phyloP scores from a whole-genome alignment of 2,329 filamentous ascomycete species.

The Coniochaeta sp. region DNA sequence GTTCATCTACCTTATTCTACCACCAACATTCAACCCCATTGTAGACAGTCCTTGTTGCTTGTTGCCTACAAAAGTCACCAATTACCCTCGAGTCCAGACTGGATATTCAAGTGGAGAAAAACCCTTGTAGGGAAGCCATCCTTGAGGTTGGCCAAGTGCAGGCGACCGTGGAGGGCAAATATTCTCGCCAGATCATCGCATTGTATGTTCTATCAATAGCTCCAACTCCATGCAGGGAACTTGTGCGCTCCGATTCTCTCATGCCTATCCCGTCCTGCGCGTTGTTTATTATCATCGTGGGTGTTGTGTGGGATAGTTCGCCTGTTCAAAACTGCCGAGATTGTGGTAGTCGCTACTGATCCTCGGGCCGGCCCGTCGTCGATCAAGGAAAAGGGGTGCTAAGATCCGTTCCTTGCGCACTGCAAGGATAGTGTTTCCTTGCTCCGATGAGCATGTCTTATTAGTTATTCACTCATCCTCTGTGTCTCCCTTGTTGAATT shows the following conservation, averaged over 20 bases:
- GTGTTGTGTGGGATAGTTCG: neutral
- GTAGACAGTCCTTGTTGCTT: neutral
- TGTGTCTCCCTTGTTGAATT: neutral
- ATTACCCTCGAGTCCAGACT: neutral
- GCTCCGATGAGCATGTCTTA: neutral
- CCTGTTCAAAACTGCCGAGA: neutral
- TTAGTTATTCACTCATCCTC: neutral
- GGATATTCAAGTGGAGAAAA: neutral
- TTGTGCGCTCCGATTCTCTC: neutral
- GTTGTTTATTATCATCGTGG: neutral
- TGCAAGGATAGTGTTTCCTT: neutral
- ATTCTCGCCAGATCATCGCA: neutral
- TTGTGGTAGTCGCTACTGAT: neutral
- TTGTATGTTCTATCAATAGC: neutral
- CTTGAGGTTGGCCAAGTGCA: neutral
- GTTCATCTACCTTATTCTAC: neutral
- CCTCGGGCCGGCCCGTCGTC: neutral
- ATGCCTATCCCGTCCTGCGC: neutral
- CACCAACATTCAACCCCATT: neutral
- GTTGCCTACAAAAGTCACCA: neutral
- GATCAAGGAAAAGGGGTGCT: neutral
- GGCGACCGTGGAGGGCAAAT: neutral
- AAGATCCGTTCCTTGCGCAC: neutral
- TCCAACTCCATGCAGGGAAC: neutral
- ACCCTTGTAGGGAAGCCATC: neutral